phyloP scores from a whole-genome alignment of 441 rosid species.

The Adansonia grandidieri region DNA sequence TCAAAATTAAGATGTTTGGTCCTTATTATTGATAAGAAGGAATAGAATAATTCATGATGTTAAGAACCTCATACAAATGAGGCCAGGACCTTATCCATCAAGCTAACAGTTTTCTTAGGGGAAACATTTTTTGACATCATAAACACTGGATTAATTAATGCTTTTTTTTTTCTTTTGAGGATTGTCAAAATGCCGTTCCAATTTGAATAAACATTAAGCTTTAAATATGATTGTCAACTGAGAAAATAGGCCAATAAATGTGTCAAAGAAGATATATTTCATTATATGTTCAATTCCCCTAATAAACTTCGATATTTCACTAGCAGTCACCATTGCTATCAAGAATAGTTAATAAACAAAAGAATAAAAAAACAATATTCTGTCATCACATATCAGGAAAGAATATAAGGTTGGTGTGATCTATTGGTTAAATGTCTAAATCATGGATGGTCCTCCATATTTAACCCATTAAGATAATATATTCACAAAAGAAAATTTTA shows the following conservation, averaged over 20 bases:
- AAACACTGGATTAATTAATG: not conserved
- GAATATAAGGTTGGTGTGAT: constrained; percentile 24
- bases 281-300: not conserved
- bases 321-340: constrained; percentile 1
- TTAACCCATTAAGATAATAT: not conserved
- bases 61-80: not conserved
- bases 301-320: not conserved
- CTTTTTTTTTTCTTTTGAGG: not conserved
- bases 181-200: not conserved
- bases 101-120: not conserved
- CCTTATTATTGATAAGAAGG: not conserved
- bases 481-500: not conserved
- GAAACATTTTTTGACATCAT: not conserved
- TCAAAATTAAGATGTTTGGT: constrained; percentile 14
- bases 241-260: not conserved
- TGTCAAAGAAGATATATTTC: not conserved
- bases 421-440: constrained; percentile 29
- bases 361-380: not conserved
- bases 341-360: not conserved
- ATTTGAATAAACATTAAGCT: not conserved
- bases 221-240: not conserved
- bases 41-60: not conserved
- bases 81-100: not conserved
- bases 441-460: constrained; percentile 20
- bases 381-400: not conserved